Base-by-base conservation (phyloP, 2,329 filamentous ascomycete genomes). In the Diatrype stigma region DNA sequence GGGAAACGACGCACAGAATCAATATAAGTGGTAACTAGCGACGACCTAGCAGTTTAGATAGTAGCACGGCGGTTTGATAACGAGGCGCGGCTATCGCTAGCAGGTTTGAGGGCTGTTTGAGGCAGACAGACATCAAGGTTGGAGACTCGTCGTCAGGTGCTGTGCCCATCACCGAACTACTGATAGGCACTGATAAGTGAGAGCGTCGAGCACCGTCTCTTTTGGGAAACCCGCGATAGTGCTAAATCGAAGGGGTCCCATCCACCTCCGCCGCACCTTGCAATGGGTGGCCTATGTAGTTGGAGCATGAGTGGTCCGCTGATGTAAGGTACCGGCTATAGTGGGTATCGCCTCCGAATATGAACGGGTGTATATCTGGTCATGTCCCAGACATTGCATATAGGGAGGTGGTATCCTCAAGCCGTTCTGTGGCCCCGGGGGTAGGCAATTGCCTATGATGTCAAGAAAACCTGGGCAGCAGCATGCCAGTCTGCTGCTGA, bases 241-340 rank as follows among this genome's bases (percentile, higher is more conserved):
- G 53, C 57, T 52, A 49, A 55, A 53, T 51, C 50, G 45, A 47
- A 60, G 60, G n/a, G 52, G 58, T 56, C 57, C 61, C 58, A 58
- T 57, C 59, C 60, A 59, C 60, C 49, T 51, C 56, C 56, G 50
- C 45, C 46, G 38, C 57, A 54, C 59, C 58, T 60, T n/a, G n/a
- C 57, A 56, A 52, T 56, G 54, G 59, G 53, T n/a, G n/a, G n/a
- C n/a, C n/a, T n/a, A 55, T 4, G 14, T 51, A 51, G 58, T 56
- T 53, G 58, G 58, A 56, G 60, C 58, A 57, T 59, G 52, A 57
- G 56, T 58, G 57, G 50, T 56, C 56, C 51, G 51, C 52, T 56
- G 53, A 60, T 63, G 62, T 63, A 63, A 65, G 62, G 62, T 63
- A 65, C 62, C 58, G 58, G 55, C 51, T 51, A 51, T 53, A 54